Percentiles rank a stretch among this genome's conserved stretches.
Evolutionary conservation across 495 filamentous ascomycete species (phyloP).

Genomic region (Rusavskia elegans): DNA sequence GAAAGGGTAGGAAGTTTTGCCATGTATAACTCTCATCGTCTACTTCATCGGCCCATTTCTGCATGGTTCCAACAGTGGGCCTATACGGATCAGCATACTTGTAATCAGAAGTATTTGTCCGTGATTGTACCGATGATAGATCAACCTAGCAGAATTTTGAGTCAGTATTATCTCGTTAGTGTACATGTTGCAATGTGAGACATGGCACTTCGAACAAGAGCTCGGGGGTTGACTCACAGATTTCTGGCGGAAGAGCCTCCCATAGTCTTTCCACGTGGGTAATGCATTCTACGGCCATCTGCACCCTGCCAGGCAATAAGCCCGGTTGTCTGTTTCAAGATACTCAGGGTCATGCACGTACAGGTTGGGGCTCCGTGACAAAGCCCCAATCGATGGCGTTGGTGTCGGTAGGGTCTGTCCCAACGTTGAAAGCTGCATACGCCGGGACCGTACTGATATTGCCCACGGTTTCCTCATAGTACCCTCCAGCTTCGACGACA

Average conservation of each 20-base stretch:
- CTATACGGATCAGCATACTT: slow-evolving; percentile 19
- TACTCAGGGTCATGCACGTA: background rate
- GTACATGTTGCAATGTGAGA: too few relatives aligned
- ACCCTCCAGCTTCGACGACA: slow-evolving; percentile 40
- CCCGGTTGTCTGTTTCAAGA: background rate
- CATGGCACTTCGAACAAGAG: too few relatives aligned
- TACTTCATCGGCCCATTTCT: slow-evolving; percentile 40
- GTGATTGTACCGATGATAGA: too few relatives aligned
- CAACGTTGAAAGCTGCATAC: slow-evolving; percentile 15
- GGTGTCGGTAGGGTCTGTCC: slow-evolving; percentile 14
- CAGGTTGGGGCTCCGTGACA: slow-evolving; percentile 2
- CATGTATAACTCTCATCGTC: slow-evolving; percentile 38
- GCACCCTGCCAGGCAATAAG: background rate
- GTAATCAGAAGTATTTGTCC: background rate
- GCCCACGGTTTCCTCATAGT: slow-evolving; percentile 33
- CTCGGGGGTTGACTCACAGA: background rate
- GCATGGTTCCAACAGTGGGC: slow-evolving; percentile 19
- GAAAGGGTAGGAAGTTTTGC: slow-evolving; percentile 36
- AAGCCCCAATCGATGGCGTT: slow-evolving; percentile 6
- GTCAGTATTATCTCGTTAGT: too few relatives aligned
- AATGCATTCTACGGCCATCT: background rate
- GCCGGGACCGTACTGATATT: slow-evolving; percentile 25
- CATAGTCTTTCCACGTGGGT: too few relatives aligned
- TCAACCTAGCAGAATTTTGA: too few relatives aligned
- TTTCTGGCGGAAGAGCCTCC: too few relatives aligned